These are phyloP conservation scores for Viola odorata DNA, from an alignment of 345 rosid genomes.

Conservation along the genomic window DNA sequence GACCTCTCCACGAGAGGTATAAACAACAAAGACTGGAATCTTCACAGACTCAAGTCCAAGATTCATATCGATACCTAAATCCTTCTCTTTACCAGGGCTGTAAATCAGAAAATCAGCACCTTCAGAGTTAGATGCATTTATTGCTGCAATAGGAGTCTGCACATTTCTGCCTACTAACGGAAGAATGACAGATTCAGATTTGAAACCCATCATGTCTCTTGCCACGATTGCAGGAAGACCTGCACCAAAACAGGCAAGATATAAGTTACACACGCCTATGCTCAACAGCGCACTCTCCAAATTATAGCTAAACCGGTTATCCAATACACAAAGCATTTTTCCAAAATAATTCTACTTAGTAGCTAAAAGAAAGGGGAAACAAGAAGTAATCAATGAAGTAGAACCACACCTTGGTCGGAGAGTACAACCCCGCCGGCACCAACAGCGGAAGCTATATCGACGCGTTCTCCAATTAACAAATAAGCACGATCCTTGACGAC, in stretches of 20 bases:
- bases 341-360: not conserved
- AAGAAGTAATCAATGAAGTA: not conserved
- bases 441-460: slow-evolving; percentile 80
- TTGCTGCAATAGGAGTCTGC: slow-evolving; percentile 52
- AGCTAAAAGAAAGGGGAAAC: not conserved
- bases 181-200: slow-evolving; percentile 58
- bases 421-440: slow-evolving; percentile 87
- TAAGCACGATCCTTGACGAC: slow-evolving; percentile 75
- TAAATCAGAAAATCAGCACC: slow-evolving; percentile 92
- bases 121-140: slow-evolving; percentile 69
- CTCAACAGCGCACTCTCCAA: too few species aligned
- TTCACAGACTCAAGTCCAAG: slow-evolving; percentile 52
- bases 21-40: slow-evolving; percentile 49
- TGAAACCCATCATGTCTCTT: slow-evolving; percentile 76
- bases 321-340: too few species aligned
- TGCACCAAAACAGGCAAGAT: slow-evolving; percentile 19
- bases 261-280: not conserved
- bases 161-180: slow-evolving; percentile 86
- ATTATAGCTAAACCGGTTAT: too few species aligned
- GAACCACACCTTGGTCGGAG: slow-evolving; percentile 66
- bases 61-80: slow-evolving; percentile 27
- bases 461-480: slow-evolving; percentile 74
- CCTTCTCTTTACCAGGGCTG: slow-evolving; percentile 29
- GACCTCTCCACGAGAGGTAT: slow-evolving; percentile 23
- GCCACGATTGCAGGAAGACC: slow-evolving; percentile 93